A percentile compares a stretch with the other conserved stretches of the same genome.
phyloP scores from a whole-genome alignment of 2,329 filamentous ascomycete genomes.

The Colletotrichum endophyticum region DNA sequence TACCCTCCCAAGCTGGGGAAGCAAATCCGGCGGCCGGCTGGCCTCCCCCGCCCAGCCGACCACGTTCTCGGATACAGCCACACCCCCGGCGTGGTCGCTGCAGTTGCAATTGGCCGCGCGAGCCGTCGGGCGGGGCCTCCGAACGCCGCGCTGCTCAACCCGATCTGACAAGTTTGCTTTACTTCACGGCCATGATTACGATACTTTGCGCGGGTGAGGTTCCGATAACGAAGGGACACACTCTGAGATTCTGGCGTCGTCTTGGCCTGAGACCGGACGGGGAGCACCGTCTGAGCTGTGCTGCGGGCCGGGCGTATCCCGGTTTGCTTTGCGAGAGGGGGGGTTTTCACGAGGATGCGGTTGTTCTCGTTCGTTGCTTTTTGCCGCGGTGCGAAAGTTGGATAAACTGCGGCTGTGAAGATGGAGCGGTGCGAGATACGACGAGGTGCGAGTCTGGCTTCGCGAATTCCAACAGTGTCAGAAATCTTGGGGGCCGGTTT shows the following conservation, averaged over 20 bases:
- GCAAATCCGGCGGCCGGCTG: background rate
- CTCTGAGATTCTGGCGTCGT: background rate
- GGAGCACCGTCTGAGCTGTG: conserved; percentile 3
- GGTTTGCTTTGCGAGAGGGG: background rate
- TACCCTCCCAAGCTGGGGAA: background rate
- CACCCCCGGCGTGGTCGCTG: background rate
- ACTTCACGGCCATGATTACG: background rate
- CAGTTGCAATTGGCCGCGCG: background rate
- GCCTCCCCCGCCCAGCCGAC: background rate
- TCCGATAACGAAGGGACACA: background rate
- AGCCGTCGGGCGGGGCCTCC: conserved; percentile 9
- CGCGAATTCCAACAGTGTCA: background rate
- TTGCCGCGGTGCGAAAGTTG: background rate
- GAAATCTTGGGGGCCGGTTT: background rate
- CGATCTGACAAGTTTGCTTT: background rate
- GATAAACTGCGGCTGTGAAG: background rate
- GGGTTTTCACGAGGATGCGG: background rate
- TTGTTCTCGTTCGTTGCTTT: background rate
- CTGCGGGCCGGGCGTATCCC: background rate
- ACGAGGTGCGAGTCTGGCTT: background rate
- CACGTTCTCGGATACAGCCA: background rate
- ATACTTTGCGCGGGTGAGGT: background rate
- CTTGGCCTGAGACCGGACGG: background rate
- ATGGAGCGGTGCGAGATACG: background rate
- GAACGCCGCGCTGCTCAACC: conserved; percentile 5